These are phyloP conservation scores for Stephania yunnanensis DNA, from an alignment of 164 flowering plant genomes.

Conservation along the genomic window DNA sequence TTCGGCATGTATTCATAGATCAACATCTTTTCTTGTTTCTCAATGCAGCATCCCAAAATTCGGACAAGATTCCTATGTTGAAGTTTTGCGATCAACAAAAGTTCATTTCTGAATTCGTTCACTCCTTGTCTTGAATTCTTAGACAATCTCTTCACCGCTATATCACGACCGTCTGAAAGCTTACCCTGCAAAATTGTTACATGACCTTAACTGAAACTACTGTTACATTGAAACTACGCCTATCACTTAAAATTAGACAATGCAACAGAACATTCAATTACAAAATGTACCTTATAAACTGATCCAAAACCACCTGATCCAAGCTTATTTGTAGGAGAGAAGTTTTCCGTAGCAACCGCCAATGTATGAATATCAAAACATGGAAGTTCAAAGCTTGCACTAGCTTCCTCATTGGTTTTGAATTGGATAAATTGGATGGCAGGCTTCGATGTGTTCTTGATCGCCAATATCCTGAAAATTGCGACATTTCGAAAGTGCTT, in stretches of 20 bases:
- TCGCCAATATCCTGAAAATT: background rate
- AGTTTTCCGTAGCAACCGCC: constrained; percentile 17
- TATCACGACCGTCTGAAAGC: constrained; percentile 25
- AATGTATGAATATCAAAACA: background rate
- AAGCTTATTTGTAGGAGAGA: constrained; percentile 18
- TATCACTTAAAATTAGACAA: background rate
- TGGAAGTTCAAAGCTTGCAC: background rate
- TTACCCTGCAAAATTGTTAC: constrained; percentile 21
- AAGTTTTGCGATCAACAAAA: constrained; percentile 18
- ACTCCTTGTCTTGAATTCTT: constrained; percentile 32
- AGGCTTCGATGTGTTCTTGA: background rate
- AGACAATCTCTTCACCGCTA: constrained; percentile 39
- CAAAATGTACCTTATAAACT: constrained; percentile 21
- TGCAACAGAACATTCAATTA: background rate
- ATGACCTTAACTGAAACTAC: background rate
- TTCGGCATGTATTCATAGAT: constrained; percentile 23
- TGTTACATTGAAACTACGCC: background rate
- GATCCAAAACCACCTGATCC: constrained; percentile 35
- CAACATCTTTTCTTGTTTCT: constrained; percentile 20
- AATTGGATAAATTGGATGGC: background rate
- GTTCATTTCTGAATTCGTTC: constrained; percentile 26
- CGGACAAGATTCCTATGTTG: constrained; percentile 23
- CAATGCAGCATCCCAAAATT: constrained; percentile 19
- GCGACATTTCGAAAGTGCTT: background rate
- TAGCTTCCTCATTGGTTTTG: background rate